Percentiles rank a stretch among this genome's conserved stretches.
Conservation (phyloP, 768 basidiomycete genomes). For the Agaricus blazei region DNA sequence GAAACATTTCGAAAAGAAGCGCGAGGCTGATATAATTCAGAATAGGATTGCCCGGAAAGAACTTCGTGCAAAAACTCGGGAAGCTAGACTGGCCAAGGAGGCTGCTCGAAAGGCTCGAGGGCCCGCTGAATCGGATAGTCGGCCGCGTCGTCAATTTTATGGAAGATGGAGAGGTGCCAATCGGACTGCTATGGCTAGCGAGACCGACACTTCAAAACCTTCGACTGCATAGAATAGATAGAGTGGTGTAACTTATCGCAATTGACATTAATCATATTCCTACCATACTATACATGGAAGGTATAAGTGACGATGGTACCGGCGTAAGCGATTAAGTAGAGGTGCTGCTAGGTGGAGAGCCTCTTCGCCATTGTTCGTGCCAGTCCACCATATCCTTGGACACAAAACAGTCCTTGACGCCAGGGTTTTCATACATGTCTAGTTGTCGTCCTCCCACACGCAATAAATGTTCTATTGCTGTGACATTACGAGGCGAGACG, state of each 20-base stretch:
- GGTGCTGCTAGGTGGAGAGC: background rate
- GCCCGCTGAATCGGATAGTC: background rate
- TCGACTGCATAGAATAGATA: background rate
- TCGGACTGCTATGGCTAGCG: slow-evolving; percentile 7
- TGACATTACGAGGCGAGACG: slow-evolving; percentile 62
- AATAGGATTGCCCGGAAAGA: background rate
- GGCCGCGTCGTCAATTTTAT: too few relatives aligned
- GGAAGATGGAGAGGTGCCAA: slow-evolving; percentile 2
- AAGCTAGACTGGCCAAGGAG: background rate
- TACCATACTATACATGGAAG: too few relatives aligned
- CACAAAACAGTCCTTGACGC: slow-evolving; percentile 72
- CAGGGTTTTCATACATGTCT: slow-evolving; percentile 60
- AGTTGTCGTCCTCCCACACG: slow-evolving; percentile 63
- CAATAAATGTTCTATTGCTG: slow-evolving; percentile 71
- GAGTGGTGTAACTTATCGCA: background rate
- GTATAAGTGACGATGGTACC: too few relatives aligned
- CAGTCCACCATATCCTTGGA: slow-evolving; percentile 67
- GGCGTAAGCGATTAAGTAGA: too few relatives aligned
- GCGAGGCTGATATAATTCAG: background rate
- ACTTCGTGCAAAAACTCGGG: background rate
- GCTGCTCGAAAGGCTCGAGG: background rate
- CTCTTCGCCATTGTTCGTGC: slow-evolving; percentile 29
- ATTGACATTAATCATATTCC: background rate
- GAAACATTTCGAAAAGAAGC: slow-evolving; percentile 8
- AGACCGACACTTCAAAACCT: too few relatives aligned